Base-by-base conservation (phyloP, 2,329 filamentous ascomycete species). In the Parafenestella ontariensis region DNA sequence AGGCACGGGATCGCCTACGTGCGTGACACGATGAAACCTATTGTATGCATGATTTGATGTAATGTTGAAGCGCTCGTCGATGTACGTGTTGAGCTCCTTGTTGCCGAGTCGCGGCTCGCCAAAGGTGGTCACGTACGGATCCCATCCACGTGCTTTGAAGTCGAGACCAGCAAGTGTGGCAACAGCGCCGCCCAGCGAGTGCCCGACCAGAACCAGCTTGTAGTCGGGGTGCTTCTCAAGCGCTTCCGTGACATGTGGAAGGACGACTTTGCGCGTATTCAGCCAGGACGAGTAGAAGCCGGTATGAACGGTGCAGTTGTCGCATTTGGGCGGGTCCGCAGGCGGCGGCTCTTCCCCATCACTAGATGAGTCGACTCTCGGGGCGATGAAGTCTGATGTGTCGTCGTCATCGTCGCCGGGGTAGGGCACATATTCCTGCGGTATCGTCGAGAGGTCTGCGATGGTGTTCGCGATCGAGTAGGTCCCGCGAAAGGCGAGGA, bases 381-480 rank as follows among this genome's bases (percentile, higher is more conserved):
- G 69, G 4, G 54, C 52, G 18, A 62, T 60, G 48, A 60, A 71
- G 49, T 69, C 66, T 15, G 67, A 68, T 26, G 62, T 64, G 9
- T 76, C 74, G 17, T 77, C 73, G 20, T 80, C 76, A 39, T 77
- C 76, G 47, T 74, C 72, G 34, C 85, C 82, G 1, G 90, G 89
- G 72, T 97, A 99, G 0, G 95, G 93, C 1, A 92, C 85, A 70
- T 98, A 99, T 73, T 90, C 86, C 74, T 98, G 94, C 11, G 92
- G 93, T 2, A 94, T 82, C 1, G 92, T 96, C 59, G 91, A 92
- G 50, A 99, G 82, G 77, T 99, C 95, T 45, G 92, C 84, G 58
- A 99, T 88, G 11, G 93, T 93, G 74, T 98, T 96, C 48, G 92
- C 85, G 66, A 99, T 84, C 62, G 92, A 96, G 77, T 98, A 97